These are phyloP conservation scores for Acanthamoeba healyi DNA, from an alignment of 208 protist genomes.

Conservation along the genomic window DNA sequence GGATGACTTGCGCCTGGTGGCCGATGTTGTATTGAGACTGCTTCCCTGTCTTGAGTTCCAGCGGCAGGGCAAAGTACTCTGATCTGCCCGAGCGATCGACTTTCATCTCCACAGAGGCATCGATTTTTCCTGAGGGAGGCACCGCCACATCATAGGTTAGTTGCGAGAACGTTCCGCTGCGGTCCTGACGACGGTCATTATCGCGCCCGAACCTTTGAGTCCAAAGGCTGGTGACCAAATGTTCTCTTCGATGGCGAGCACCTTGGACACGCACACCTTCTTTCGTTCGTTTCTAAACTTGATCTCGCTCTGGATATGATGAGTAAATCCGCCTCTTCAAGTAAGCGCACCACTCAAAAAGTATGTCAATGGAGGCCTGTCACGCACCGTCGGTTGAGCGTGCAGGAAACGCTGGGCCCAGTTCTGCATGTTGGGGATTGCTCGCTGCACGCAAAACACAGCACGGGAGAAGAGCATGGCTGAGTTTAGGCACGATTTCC, in stretches of 20 bases:
- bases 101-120: conserved; percentile 81
- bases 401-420: conserved; percentile 50
- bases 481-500: neutral
- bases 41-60: conserved; percentile 85
- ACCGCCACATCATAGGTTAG: neutral
- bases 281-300: neutral
- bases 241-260: conserved; percentile 85
- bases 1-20: conserved; percentile 80
- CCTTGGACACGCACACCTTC: conserved; percentile 77
- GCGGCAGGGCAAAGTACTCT: conserved; percentile 70
- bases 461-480: too few species aligned
- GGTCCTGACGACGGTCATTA: too few species aligned
- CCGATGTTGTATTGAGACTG: conserved; percentile 18
- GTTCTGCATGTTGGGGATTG: conserved; percentile 72
- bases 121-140: conserved; percentile 74
- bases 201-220: conserved; percentile 86
- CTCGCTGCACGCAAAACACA: neutral
- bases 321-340: too few species aligned
- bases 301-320: conserved; percentile 52
- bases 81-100: neutral
- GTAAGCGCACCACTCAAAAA: neutral
- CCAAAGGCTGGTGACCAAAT: conserved; percentile 87
- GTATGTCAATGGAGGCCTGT: neutral
- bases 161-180: too few species aligned
- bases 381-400: neutral